A percentile compares a stretch with the other conserved stretches of the same genome.
These are phyloP conservation scores for Limnomonas spitsbergensis DNA, from an alignment of 139 green algal genomes.

Conservation along the genomic window DNA sequence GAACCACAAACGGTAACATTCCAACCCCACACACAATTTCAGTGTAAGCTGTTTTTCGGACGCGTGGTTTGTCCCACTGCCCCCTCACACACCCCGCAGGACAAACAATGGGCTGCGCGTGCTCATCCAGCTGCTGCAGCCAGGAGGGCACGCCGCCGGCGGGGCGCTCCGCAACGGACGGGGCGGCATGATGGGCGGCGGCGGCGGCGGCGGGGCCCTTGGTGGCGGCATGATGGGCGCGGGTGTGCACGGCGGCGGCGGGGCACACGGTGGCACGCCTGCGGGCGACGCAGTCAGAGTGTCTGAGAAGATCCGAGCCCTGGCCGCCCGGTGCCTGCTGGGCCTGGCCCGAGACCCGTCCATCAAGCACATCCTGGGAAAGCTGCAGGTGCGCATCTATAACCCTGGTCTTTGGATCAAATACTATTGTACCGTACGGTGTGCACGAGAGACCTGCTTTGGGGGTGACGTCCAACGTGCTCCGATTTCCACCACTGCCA, in stretches of 20 bases:
- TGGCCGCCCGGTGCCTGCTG: conserved; percentile 49
- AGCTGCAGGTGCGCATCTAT: conserved; percentile 72
- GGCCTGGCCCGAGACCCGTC: conserved; percentile 51
- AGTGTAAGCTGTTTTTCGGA: too few relatives aligned
- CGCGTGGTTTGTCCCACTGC: too few relatives aligned
- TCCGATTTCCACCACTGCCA: too few relatives aligned
- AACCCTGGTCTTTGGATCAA: too few relatives aligned
- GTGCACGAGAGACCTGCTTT: too few relatives aligned
- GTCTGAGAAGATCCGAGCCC: conserved; percentile 36
- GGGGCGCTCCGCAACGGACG: background rate
- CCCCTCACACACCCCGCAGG: too few relatives aligned
- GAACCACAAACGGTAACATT: too few relatives aligned
- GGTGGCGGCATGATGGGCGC: background rate
- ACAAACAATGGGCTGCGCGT: conserved; percentile 55
- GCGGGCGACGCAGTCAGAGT: background rate
- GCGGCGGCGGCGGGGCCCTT: background rate
- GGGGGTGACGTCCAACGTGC: too few relatives aligned
- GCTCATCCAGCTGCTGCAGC: conserved; percentile 50
- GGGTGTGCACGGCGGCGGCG: background rate
- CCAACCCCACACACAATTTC: too few relatives aligned
- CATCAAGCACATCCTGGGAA: conserved; percentile 65
- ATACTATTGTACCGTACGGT: too few relatives aligned
- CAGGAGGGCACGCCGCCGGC: conserved; percentile 15
- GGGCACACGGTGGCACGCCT: background rate
- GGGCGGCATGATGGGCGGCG: background rate